Base-by-base conservation (phyloP, 306 rosid genomes). In the Pachyrhizus erosus region DNA sequence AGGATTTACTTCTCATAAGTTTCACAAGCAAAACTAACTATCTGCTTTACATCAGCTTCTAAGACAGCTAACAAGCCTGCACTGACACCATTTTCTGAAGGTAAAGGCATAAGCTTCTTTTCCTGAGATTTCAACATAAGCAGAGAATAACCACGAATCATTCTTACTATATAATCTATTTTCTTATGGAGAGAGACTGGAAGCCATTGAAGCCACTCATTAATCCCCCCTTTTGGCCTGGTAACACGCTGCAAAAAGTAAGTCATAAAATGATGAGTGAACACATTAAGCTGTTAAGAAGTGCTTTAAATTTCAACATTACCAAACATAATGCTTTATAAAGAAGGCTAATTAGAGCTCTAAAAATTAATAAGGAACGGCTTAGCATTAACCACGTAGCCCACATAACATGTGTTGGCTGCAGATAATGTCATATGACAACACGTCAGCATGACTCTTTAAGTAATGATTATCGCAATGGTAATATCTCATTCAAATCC, bases 171-270 rank as follows among this genome's bases (percentile, higher is more conserved):
- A 83, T 81, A 88, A 82, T 89, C 46, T 57, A 95, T 61, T 51
- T 77, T 90, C 77, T 90, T 93, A 85, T 95, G 98, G 58, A 91
- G 57, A 34, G 94, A 90, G 66, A 95, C 96, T 0, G 99, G 97
- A 83, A 95, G 94, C 99, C 99, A 93, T 76, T 87, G 98, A 65
- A 95, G 96, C 96, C 96, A 95, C 69, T 90, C 89, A 78, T 93
- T 93, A 57, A 91, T 26, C 76, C 98, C 96, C 75, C 93, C 98
- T 76, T 67, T 91, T n/a, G 98, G 98, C 86, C 98, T 90, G 46
- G 93, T 88, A 40, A 95, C 97, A 55, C 98, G 92, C 99, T 95
- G 92, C 90, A 81, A 45, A 20, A 78, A 68, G 45, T 27, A 29
- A 64, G 42, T 66, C 68, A 74, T 12, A 46, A 61, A 73, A 75